Percentiles rank a stretch among this genome's conserved stretches.
These are phyloP conservation scores for Wallacemonas sp. DNA, from an alignment of 208 protist genomes.

Conservation along the genomic window DNA sequence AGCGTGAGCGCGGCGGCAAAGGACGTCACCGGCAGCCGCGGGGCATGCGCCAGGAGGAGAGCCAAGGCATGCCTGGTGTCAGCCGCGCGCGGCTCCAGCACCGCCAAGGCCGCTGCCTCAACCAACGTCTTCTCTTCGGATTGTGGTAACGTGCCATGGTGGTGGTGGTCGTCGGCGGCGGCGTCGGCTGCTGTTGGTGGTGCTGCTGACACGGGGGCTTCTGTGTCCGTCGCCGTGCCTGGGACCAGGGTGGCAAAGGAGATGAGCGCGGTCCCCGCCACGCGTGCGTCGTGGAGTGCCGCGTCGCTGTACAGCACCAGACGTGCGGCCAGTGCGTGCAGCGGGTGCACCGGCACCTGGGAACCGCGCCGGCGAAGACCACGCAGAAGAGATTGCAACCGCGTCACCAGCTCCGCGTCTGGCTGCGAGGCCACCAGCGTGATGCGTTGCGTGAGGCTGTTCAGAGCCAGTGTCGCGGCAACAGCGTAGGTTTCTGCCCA, in stretches of 20 bases:
- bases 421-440: not conserved
- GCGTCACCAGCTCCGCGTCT: slow-evolving; percentile 7
- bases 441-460: slow-evolving; percentile 12
- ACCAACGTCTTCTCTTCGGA: no score
- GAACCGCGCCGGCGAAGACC: slow-evolving; percentile 54
- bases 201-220: no score
- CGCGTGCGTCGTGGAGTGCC: slow-evolving; percentile 29
- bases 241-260: slow-evolving; percentile 1
- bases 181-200: no score
- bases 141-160: no score
- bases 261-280: slow-evolving; percentile 31
- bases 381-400: slow-evolving; percentile 27
- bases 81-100: no score
- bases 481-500: slow-evolving; percentile 62
- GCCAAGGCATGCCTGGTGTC: slow-evolving; percentile 33
- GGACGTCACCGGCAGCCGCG: slow-evolving; percentile 39
- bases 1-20: slow-evolving; percentile 74
- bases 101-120: no score
- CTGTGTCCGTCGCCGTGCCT: not conserved
- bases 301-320: slow-evolving; percentile 43
- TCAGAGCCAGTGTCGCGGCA: slow-evolving; percentile 32
- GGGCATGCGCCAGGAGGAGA: slow-evolving; percentile 57
- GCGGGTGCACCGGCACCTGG: slow-evolving; percentile 59
- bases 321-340: slow-evolving; percentile 52
- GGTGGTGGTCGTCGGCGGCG: no score